Conservation (phyloP, 768 basidiomycete species). For the Leccinum aurantiacum region DNA sequence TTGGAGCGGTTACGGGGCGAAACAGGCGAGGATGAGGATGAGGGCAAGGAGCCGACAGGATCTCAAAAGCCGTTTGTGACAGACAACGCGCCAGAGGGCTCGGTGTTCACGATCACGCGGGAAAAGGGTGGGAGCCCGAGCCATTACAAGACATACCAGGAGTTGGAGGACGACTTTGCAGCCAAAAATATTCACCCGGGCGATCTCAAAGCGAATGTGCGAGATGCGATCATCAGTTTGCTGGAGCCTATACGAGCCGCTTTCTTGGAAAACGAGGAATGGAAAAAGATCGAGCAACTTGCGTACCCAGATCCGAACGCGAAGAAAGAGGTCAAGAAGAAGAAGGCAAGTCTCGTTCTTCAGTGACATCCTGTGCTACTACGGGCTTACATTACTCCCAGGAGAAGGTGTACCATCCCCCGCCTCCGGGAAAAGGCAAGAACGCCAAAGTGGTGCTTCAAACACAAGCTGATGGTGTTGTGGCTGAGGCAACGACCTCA, state of each 20-base stretch:
- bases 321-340: constrained; percentile 60
- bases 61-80: constrained; percentile 63
- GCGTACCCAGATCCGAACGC: constrained; percentile 84
- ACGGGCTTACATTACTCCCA: constrained; percentile 27
- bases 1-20: constrained; percentile 55
- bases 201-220: constrained; percentile 83
- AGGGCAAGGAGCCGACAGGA: constrained; percentile 46
- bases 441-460: constrained; percentile 29
- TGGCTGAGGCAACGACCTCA: not conserved
- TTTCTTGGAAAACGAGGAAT: constrained; percentile 77
- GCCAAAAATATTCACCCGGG: constrained; percentile 81
- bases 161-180: constrained; percentile 72
- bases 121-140: constrained; percentile 73
- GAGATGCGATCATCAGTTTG: constrained; percentile 68
- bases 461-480: not conserved
- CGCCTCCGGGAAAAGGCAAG: constrained; percentile 78
- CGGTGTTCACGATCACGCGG: constrained; percentile 77
- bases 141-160: constrained; percentile 69
- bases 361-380: not conserved
- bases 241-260: constrained; percentile 79
- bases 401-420: constrained; percentile 84
- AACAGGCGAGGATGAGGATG: constrained; percentile 40
- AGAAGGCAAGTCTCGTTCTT: constrained; percentile 41
- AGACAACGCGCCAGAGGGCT: constrained; percentile 73
- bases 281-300: constrained; percentile 69